Evolutionary conservation across 345 rosid genomes (phyloP).

Genomic region (Dipteronia dyeriana): DNA sequence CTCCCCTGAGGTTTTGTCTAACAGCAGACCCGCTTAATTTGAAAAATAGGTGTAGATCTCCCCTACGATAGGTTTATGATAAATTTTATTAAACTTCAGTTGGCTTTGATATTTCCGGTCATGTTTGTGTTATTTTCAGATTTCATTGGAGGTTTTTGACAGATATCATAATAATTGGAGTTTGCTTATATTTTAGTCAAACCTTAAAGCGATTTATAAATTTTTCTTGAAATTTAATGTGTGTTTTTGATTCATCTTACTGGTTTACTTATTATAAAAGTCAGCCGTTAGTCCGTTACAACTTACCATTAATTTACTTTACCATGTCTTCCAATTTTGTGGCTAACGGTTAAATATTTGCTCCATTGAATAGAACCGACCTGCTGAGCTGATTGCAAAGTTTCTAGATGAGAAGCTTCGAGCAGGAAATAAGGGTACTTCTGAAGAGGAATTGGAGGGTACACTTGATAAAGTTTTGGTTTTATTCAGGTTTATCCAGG

Average conservation of each 20-base stretch:
- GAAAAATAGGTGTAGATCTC: not conserved
- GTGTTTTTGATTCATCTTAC: not conserved
- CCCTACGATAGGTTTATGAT: not conserved
- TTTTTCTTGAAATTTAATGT: not conserved
- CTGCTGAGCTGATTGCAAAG: slow-evolving; percentile 97
- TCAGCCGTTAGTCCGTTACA: not conserved
- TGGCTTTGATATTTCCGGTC: not conserved
- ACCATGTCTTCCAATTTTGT: slow-evolving; percentile 4
- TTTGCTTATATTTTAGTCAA: not conserved
- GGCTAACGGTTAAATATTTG: slow-evolving; percentile 19
- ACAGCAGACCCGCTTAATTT: too few species aligned
- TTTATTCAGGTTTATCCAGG: slow-evolving; percentile 97
- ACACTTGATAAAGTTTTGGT: slow-evolving; percentile 96
- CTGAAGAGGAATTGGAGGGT: slow-evolving; percentile 99
- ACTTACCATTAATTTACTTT: not conserved
- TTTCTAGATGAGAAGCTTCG: slow-evolving; percentile 98
- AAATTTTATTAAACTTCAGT: too few species aligned
- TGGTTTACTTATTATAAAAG: not conserved
- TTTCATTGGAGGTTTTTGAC: not conserved
- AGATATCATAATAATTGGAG: not conserved
- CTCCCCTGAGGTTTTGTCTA: not conserved
- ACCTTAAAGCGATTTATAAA: not conserved
- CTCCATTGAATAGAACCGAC: slow-evolving; percentile 72
- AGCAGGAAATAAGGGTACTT: slow-evolving; percentile 99
- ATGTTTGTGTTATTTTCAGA: not conserved